Percentiles rank a stretch among this genome's conserved stretches.
Evolutionary conservation across 805 yeast genomes (phyloP).

Genomic region (Grigorovia humatica): DNA sequence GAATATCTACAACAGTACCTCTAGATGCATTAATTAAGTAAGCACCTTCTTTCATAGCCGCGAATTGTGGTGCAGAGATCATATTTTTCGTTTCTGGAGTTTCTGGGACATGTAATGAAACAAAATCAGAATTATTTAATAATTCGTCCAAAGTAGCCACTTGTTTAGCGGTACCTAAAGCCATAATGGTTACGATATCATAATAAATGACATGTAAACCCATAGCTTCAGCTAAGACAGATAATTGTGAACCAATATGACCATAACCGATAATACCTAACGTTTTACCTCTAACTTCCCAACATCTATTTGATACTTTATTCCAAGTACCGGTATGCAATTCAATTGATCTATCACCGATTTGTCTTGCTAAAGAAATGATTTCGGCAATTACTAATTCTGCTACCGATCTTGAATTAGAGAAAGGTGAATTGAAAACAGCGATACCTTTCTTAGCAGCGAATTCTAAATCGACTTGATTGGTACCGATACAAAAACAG

Average conservation of each 20-base stretch:
- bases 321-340: constrained; percentile 97
- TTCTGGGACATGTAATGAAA: constrained; percentile 90
- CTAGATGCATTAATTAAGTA: constrained; percentile 93
- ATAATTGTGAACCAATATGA: constrained; percentile 94
- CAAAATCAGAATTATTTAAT: constrained; percentile 72
- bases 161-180: constrained; percentile 93
- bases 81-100: constrained; percentile 85
- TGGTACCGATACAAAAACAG: constrained; percentile 98
- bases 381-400: constrained; percentile 94
- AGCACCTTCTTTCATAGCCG: constrained; percentile 93
- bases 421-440: constrained; percentile 96
- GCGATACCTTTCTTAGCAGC: constrained; percentile 93
- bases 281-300: constrained; percentile 99
- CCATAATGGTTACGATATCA: constrained; percentile 88
- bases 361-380: constrained; percentile 87
- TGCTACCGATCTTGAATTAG: constrained; percentile 97
- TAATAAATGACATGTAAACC: constrained; percentile 95
- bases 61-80: constrained; percentile 82
- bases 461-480: constrained; percentile 86
- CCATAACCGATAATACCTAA: constrained; percentile 96
- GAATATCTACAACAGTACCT: constrained; percentile 95
- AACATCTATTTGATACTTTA: constrained; percentile 87
- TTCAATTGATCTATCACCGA: constrained; percentile 94
- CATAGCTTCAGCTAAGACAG: constrained; percentile 93
- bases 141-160: constrained; percentile 77